Conservation (phyloP, 257 asterid species). For the Forsythia viridissima region DNA sequence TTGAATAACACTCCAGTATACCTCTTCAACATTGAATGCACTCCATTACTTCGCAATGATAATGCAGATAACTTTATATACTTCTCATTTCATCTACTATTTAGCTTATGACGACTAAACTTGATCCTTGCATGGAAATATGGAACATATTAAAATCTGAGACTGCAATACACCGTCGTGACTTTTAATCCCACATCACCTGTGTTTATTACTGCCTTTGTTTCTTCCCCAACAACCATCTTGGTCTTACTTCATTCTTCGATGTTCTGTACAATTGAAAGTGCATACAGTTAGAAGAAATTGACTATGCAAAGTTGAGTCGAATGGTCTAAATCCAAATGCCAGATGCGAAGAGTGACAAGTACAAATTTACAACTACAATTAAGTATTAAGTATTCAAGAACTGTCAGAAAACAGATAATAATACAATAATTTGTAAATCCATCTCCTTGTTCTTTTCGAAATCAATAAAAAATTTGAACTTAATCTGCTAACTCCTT, state of each 20-base stretch:
- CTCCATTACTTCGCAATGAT: constrained; percentile 44
- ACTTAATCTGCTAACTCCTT: background rate
- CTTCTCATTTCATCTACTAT: background rate
- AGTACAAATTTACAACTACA: background rate
- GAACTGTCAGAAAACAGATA: background rate
- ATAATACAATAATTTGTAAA: background rate
- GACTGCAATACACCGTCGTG: background rate
- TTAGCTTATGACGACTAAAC: background rate
- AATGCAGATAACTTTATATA: constrained; percentile 23
- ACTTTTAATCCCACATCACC: background rate
- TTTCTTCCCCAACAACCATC: constrained; percentile 30
- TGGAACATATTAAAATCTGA: background rate
- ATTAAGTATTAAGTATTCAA: background rate
- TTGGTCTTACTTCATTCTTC: constrained; percentile 28
- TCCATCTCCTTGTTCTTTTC: background rate
- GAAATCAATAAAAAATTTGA: background rate
- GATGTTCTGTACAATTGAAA: constrained; percentile 32
- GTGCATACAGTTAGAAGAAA: constrained; percentile 6
- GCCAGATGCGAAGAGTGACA: background rate
- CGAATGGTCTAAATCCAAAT: background rate
- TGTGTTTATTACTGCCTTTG: constrained; percentile 31
- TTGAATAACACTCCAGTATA: constrained; percentile 8
- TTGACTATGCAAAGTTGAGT: background rate
- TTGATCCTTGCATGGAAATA: background rate
- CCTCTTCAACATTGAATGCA: constrained; percentile 24